Evolutionary conservation across 768 basidiomycete species (phyloP).

Genomic region (Gymnopilus dilepis): DNA sequence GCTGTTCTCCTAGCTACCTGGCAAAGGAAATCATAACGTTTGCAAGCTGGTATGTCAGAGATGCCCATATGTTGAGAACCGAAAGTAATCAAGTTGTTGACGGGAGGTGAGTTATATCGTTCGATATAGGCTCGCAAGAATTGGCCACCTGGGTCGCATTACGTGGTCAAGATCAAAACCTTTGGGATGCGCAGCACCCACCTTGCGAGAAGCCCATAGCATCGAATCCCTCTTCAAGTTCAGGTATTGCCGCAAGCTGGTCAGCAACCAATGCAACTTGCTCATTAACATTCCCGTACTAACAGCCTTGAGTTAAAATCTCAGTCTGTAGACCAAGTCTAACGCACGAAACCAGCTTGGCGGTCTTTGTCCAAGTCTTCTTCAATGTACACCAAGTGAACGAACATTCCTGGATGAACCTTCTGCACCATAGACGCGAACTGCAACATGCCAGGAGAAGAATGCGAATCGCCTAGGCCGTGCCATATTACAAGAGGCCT

Average conservation of each 20-base stretch:
- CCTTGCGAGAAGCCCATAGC: constrained; percentile 91
- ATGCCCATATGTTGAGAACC: constrained; percentile 90
- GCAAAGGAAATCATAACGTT: constrained; percentile 70
- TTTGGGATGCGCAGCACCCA: constrained; percentile 17
- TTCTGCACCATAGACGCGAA: constrained; percentile 63
- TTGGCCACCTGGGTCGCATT: constrained; percentile 63
- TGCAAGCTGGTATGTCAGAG: constrained; percentile 73
- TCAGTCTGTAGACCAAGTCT: not conserved
- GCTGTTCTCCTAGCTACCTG: constrained; percentile 66
- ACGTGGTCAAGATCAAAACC: not conserved
- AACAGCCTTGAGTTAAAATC: not conserved
- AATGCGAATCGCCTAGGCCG: constrained; percentile 62
- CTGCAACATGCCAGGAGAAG: constrained; percentile 73
- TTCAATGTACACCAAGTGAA: constrained; percentile 76
- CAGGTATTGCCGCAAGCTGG: constrained; percentile 66
- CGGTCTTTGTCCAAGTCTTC: constrained; percentile 65
- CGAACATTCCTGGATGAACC: constrained; percentile 75
- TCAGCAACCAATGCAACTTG: constrained; percentile 69
- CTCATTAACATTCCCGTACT: constrained; percentile 82
- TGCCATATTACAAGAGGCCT: constrained; percentile 34
- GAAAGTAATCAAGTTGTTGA: constrained; percentile 85
- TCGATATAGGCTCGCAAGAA: constrained; percentile 88
- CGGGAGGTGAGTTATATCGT: constrained; percentile 70
- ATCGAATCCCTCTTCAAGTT: constrained; percentile 76
- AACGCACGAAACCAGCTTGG: constrained; percentile 74